Base-by-base conservation (phyloP, 805 yeast species). In the Candida sithepensis region DNA sequence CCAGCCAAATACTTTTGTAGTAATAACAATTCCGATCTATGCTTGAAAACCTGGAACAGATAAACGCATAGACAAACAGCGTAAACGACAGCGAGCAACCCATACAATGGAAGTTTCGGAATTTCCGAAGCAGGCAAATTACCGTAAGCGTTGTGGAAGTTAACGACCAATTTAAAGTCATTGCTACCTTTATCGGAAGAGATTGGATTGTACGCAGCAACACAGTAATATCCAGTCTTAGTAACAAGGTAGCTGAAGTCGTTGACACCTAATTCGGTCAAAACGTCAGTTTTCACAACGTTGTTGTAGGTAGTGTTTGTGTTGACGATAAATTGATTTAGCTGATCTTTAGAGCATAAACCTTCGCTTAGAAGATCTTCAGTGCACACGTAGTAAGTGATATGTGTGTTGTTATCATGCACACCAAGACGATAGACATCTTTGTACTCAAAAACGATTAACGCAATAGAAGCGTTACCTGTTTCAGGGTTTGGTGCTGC, bases 71-170 rank as follows among this genome's bases (percentile, higher is more conserved):
- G 74, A 9, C 89, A 83, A 37, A 88, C 85, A 6, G 86, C 88
- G 63, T 94, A 94, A 38, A 85, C 80, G 33, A 94, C 74, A 1
- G 97, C 88, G 59, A 89, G 73, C 14, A 87, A 78, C 1, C 96
- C 97, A 64, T 89, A 94, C 22, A 89, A 80, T 10, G 96, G 89
- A 52, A 94, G 74, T 59, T 91, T 88, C 24, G 98, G 96, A 56
- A 88, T 85, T 64, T 94, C 96, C 32, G 91, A 74, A 4, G 96
- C 99, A 28, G 95, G 80, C 48, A 94, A 72, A 50, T 88, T 79
- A 48, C 99, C 99, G 66, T 79, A 94, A 3, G 98, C 87, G 68
- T 91, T 94, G 70, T 89, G 94, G 69, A 88, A 94, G 57, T 84
- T 84, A 39, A 85, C 85, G n/a, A 69, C 66, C 14, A 92, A 86